Evolutionary conservation across 805 yeast genomes (phyloP), one percentile per base, ranked within the genome.

Genomic region (Saturnispora mendoncae): DNA sequence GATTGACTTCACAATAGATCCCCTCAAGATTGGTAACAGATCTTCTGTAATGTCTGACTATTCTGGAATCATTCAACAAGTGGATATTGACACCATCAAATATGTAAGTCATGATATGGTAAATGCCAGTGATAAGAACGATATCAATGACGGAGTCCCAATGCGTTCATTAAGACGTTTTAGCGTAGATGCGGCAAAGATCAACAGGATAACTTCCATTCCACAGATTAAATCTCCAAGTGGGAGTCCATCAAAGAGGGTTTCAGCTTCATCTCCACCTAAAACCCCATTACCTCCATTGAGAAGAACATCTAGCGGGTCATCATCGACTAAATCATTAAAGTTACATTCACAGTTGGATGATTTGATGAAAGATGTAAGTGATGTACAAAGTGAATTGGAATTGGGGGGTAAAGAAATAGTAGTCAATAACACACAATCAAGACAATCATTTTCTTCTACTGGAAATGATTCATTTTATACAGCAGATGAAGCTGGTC

Each of bases 41-140:
- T 44, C 53, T 2, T 63, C 67, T 1, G 42, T 56, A 46, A 29
- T 61, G 36, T 62, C 67, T 1, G 58, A 60, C 4, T 63, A 63
- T 46, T 61, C 66, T 0, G 67, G 67, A 12, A 50, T 63, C 13
- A 60, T 63, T n/a, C 65, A 63, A 13, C 51, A 60, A 34, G 63
- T 58, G 15, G 65, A 60, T 42, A 54, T 56, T 32, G 65, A 61
- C 42, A 61, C 60, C 13, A 56, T 59, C 25, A 53, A 46, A 46
- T 62, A 53, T 20, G 57, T 59, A 19, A 57, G 53, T 41, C 47
- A 42, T n/a, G 43, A 33, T 4, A 41, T 42, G n/a, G 19, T 19
- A n/a, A n/a, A n/a, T n/a, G n/a, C 19, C 31, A 28, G 6, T 9
- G 20, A 32, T 4, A 37, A 36, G 10, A 31, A 40, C n/a, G 33